Percentiles rank a stretch among this genome's conserved stretches.
Evolutionary conservation across 2,329 filamentous ascomycete genomes (phyloP).

Genomic region (Pezicula radicicola): DNA sequence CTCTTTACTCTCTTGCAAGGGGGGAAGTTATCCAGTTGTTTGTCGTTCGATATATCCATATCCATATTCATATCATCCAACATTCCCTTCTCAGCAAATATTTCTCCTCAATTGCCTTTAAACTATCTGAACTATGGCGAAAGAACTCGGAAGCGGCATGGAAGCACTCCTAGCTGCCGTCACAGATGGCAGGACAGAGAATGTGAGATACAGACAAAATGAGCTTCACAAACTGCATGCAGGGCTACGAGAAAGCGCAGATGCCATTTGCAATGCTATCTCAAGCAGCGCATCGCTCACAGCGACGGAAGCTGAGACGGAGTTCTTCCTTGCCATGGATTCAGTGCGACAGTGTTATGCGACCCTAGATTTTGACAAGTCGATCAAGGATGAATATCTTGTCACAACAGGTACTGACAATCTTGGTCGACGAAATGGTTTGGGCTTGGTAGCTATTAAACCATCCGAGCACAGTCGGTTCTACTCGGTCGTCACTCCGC

Average conservation of each 20-base stretch:
- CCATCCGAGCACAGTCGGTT: conserved; percentile 45
- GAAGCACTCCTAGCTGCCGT: conserved; percentile 30
- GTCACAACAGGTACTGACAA: conserved; percentile 38
- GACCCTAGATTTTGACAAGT: conserved; percentile 34
- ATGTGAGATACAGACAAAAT: conserved; percentile 41
- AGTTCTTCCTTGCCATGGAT: conserved; percentile 37
- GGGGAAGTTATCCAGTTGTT: too few relatives aligned
- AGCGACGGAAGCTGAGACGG: conserved; percentile 34
- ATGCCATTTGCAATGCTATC: conserved; percentile 36
- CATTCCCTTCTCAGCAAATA: not conserved
- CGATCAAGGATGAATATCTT: conserved; percentile 38
- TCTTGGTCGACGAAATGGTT: conserved; percentile 26
- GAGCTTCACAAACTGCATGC: conserved; percentile 42
- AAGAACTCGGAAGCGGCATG: conserved; percentile 14
- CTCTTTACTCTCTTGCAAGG: too few relatives aligned
- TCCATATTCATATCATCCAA: not conserved
- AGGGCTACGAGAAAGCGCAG: conserved; percentile 30
- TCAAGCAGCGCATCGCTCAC: conserved; percentile 33
- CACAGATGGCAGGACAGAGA: conserved; percentile 41
- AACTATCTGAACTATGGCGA: not conserved
- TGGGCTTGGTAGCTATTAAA: conserved; percentile 45
- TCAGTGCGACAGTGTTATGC: conserved; percentile 36
- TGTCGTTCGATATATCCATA: too few relatives aligned
- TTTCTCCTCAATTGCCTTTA: not conserved
- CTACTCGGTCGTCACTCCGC: conserved; percentile 39